Evolutionary conservation across 371 early-diverging fungal species (phyloP).

Genomic region (Zychaea mexicana): DNA sequence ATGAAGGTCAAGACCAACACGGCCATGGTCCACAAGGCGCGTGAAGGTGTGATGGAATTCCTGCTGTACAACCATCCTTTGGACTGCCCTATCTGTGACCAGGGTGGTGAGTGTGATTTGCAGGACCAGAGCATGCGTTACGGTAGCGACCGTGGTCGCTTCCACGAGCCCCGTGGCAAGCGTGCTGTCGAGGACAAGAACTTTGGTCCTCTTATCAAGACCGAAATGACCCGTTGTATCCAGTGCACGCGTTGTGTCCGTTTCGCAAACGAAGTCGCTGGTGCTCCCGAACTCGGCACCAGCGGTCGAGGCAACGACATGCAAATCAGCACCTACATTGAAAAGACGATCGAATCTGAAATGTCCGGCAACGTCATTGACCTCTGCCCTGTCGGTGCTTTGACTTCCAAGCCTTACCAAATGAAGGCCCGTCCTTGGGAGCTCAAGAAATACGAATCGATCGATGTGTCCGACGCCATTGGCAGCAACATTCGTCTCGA

Average conservation of each 20-base stretch:
- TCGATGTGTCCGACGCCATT: constrained; percentile 95
- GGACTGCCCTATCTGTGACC: constrained; percentile 98
- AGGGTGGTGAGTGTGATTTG: constrained; percentile 98
- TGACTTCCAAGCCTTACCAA: constrained; percentile 96
- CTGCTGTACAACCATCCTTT: constrained; percentile 96
- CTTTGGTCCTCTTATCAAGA: constrained; percentile 95
- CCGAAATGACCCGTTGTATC: constrained; percentile 97
- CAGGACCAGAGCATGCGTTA: constrained; percentile 97
- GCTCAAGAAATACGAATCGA: constrained; percentile 92
- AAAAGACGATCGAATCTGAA: constrained; percentile 87
- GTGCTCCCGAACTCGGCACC: constrained; percentile 94
- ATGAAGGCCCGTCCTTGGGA: constrained; percentile 97
- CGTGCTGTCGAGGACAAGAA: constrained; percentile 98
- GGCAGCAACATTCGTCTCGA: constrained; percentile 94
- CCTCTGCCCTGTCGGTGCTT: constrained; percentile 97
- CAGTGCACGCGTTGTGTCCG: constrained; percentile 99
- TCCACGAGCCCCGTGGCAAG: constrained; percentile 84
- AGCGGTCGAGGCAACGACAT: constrained; percentile 96
- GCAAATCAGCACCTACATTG: constrained; percentile 97
- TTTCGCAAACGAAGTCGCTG: constrained; percentile 97
- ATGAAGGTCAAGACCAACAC: constrained; percentile 97
- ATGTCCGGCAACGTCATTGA: constrained; percentile 98
- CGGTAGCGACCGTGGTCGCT: constrained; percentile 94
- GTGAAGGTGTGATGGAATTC: constrained; percentile 99
- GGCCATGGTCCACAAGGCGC: constrained; percentile 93